Evolutionary conservation across 805 yeast species (phyloP).

Genomic region (Saccharomycopsis capsularis): DNA sequence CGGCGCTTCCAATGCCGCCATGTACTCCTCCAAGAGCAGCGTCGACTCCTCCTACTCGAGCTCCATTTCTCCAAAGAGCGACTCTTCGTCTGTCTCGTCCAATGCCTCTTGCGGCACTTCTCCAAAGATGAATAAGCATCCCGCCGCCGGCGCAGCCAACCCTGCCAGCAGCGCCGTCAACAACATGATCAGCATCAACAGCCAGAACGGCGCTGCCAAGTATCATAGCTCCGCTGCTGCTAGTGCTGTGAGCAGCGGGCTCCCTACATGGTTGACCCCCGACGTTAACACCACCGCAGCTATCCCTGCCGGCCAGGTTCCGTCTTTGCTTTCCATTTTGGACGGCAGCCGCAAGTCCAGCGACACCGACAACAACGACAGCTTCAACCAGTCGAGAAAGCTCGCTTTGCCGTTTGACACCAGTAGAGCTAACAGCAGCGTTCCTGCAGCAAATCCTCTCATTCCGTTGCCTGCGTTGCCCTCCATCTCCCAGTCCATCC

Average conservation of each 20-base stretch:
- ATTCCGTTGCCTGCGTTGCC: constrained; percentile 16
- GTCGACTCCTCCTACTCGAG: constrained; percentile 9
- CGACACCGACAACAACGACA: neutral
- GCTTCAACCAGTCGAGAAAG: constrained; percentile 2
- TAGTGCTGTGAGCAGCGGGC: neutral
- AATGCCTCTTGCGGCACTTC: constrained; percentile 10
- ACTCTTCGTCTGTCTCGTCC: constrained; percentile 18
- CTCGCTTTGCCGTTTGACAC: constrained; percentile 4
- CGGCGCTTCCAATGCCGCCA: constrained; percentile 3
- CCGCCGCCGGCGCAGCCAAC: neutral
- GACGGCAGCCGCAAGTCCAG: neutral
- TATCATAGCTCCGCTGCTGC: neutral
- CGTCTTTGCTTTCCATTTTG: constrained; percentile 14
- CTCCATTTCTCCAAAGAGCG: constrained; percentile 19
- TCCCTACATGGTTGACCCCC: constrained; percentile 3
- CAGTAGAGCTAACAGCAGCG: neutral
- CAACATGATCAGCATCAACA: neutral
- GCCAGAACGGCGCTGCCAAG: neutral
- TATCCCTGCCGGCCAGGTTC: constrained; percentile 1
- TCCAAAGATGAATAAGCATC: constrained; percentile 3
- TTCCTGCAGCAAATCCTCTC: neutral
- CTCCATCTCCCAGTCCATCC: constrained; percentile 17
- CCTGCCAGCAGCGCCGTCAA: too few relatives aligned
- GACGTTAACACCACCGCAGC: constrained; percentile 4
- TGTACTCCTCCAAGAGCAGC: constrained; percentile 8